Base-by-base conservation (phyloP, 2,329 filamentous ascomycete genomes). In the Cytospora piceae region DNA sequence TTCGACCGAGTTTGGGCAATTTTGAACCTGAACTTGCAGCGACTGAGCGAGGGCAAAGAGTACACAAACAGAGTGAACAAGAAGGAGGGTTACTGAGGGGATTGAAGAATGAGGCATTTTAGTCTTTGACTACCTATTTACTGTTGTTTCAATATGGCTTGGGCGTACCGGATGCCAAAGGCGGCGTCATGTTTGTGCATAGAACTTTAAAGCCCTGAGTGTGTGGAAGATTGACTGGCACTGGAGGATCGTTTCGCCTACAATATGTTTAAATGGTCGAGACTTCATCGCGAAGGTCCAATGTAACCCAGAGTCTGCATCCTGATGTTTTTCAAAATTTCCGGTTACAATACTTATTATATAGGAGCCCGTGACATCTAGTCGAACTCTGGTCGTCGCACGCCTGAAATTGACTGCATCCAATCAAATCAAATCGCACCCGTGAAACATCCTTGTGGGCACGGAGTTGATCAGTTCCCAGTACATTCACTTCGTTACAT, bases 31-130 rank as follows among this genome's bases (percentile, higher is more conserved):
- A 84, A 84, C 53, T 64, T 84, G 49, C 69, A 72, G 54, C 70
- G 76, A 31, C 27, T 82, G 37, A 74, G 74, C 4, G 70, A 77
- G 57, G 80, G 78, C 1, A 70, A 70, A 69, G 71, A 74, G 20
- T 67, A 82, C 34, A 77, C 77, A 1, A 83, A 83, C 61, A 69
- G 73, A 58, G 79, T 83, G 0, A 77, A 76, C 56, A 73, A 76
- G 39, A 77, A 73, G 61, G 70, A 73, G 51, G 73, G 74, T 5
- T 76, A 76, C 61, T 75, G 65, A 29, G 9, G 3, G 17, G 9
- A 9, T 6, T 11, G 17, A 1, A 29, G 0, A 22, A 2, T 1
- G 11, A 31, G 15, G 37, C 12, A 22, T 34, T 2, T 7, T 42
- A 15, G 17, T 42, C 32, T 34, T 11, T 4, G 34, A 37, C 11